phyloP scores from a whole-genome alignment of 495 filamentous ascomycete genomes.

The Penicillium flavigenum region DNA sequence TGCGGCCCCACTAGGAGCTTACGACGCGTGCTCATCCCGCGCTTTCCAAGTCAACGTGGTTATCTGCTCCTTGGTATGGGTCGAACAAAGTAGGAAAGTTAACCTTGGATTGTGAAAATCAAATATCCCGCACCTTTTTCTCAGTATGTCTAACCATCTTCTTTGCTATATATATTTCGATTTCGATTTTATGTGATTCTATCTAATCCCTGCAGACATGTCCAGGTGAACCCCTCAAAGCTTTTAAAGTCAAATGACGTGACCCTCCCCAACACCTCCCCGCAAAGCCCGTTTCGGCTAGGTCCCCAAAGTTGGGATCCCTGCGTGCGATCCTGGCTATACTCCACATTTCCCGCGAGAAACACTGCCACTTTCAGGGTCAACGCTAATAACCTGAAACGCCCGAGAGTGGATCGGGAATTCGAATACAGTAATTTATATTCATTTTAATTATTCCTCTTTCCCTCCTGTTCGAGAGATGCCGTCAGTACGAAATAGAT shows the following conservation, averaged over 20 bases:
- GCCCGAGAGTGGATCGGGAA: slow-evolving; percentile 10
- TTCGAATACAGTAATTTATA: neutral
- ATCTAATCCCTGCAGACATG: neutral
- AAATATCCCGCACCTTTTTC: slow-evolving; percentile 2
- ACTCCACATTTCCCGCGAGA: slow-evolving; percentile 28
- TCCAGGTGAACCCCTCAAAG: neutral
- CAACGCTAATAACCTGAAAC: slow-evolving; percentile 42
- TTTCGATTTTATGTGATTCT: too few relatives aligned
- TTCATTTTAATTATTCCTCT: neutral
- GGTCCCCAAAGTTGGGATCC: slow-evolving; percentile 24
- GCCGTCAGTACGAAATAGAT: neutral
- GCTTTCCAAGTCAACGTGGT: slow-evolving; percentile 13
- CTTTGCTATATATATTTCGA: neutral
- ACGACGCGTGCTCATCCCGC: slow-evolving; percentile 43
- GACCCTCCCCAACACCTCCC: slow-evolving; percentile 19
- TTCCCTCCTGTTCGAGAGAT: slow-evolving; percentile 2
- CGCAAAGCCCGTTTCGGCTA: slow-evolving; percentile 32
- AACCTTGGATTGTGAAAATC: neutral
- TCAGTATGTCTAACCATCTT: neutral
- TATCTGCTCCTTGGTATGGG: neutral
- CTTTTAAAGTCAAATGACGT: slow-evolving; percentile 11
- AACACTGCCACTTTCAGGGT: slow-evolving; percentile 42
- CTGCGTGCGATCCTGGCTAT: slow-evolving; percentile 40
- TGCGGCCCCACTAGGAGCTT: slow-evolving; percentile 30
- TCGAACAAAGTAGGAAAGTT: slow-evolving; percentile 4